Base-by-base conservation (phyloP, 2,329 filamentous ascomycete species). In the Pyrenochaeta sp. region DNA sequence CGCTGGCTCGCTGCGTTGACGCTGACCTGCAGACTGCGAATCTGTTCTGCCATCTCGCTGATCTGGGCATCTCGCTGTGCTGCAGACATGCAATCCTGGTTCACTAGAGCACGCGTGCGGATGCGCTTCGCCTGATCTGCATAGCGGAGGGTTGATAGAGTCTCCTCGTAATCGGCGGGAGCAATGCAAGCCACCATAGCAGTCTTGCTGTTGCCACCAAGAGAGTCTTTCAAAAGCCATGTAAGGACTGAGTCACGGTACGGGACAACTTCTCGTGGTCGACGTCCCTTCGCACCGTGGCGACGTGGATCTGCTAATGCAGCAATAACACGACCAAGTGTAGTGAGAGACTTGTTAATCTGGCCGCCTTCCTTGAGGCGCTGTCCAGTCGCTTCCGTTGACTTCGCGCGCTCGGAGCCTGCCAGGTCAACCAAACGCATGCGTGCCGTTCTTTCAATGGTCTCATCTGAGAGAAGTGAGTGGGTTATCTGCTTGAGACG, bases 121-220 rank as follows among this genome's bases (percentile, higher is more conserved):
- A 99, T 99, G 51, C 90, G 90, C 81, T 99, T 99, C 56, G 95
- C 95, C 77, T 98, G 94, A 75, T 99, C 94, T 17, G 95, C 95
- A 75, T 99, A 99, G 32, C 95, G 91, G 11, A 99, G 86, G 1
- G 95, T 99, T 2, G 92, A 97, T 1, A 99, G 84, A 0, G 95
- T 99, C 75, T 99, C 95, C 51, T 99, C 95, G 72, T 99, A 98
- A 78, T 99, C 95, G 0, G 91, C 89, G 0, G 95, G 95, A 4
- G 92, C 89, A 65, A 99, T 97, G 74, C 95, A 98, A 7, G 95
- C 95, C 68, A 99, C 97, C 95, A 99, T 99, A 58, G 95, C 95
- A 9, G 95, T 99, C 78, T 98, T 99, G 71, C 89, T 94, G 82
- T 99, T 99, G 49, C 95, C 95, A 11, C 95, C 95, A 0, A 99